Evolutionary conservation across 1,284 basidiomycete genomes (phyloP).

Genomic region (Apiotrichum siamense): DNA sequence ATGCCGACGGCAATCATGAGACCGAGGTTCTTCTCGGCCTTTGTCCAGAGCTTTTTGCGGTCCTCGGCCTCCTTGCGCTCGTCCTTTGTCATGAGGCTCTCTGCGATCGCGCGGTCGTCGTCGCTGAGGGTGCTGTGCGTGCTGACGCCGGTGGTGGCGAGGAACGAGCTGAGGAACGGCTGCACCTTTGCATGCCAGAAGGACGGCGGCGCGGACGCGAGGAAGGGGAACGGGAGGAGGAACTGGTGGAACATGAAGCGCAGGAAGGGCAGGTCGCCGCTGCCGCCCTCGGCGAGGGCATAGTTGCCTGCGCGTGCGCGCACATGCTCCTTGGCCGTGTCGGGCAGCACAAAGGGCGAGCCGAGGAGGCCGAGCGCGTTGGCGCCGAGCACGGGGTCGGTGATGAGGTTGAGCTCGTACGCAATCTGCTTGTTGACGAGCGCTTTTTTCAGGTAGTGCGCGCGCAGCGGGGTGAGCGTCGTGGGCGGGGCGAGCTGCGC

Average conservation of each 20-base stretch:
- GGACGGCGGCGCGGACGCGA: constrained; percentile 72
- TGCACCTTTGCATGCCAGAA: constrained; percentile 91
- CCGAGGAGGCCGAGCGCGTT: constrained; percentile 81
- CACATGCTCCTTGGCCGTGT: constrained; percentile 52
- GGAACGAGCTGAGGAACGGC: constrained; percentile 75
- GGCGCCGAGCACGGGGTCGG: constrained; percentile 54
- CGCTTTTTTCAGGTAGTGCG: constrained; percentile 94
- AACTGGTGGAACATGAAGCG: constrained; percentile 84
- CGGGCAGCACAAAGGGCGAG: constrained; percentile 68
- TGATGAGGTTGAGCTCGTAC: constrained; percentile 66
- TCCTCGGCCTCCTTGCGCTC: constrained; percentile 56
- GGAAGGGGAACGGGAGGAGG: constrained; percentile 86
- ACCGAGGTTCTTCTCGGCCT: constrained; percentile 74
- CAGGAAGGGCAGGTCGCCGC: constrained; percentile 71
- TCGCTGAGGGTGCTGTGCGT: constrained; percentile 37
- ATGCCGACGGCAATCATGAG: constrained; percentile 73
- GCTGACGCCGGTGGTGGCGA: constrained; percentile 55
- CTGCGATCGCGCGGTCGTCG: constrained; percentile 29
- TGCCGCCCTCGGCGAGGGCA: constrained; percentile 3
- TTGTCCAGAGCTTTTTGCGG: constrained; percentile 59
- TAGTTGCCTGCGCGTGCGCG: constrained; percentile 22
- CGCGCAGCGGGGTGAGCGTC: constrained; percentile 69
- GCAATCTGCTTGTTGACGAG: constrained; percentile 78
- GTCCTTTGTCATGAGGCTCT: constrained; percentile 44
- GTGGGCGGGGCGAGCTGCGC: constrained; percentile 25